Evolutionary conservation across 2,329 filamentous ascomycete species (phyloP).

Genomic region (Atkinsonella texensis): DNA sequence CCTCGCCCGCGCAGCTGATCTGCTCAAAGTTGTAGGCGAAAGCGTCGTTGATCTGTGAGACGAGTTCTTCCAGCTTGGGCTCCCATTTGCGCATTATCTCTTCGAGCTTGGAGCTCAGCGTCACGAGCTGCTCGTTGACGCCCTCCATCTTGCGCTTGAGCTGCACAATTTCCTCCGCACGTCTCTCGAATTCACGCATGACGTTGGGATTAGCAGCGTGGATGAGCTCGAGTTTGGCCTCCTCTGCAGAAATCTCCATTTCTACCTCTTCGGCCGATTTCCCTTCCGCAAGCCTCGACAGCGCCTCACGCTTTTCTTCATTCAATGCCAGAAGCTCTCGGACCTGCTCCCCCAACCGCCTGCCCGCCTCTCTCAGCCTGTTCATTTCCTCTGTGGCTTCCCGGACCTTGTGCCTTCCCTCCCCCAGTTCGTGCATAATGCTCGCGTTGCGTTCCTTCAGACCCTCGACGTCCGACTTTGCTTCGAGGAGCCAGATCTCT

Average conservation of each 20-base stretch:
- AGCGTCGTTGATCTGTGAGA: conserved; percentile 73
- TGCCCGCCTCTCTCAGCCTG: conserved; percentile 21
- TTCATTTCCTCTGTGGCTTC: conserved; percentile 27
- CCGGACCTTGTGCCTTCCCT: conserved; percentile 25
- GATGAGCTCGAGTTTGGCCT: conserved; percentile 66
- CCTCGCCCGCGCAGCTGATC: conserved; percentile 89
- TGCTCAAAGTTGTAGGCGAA: conserved; percentile 90
- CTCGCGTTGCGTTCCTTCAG: conserved; percentile 54
- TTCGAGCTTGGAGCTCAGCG: conserved; percentile 45
- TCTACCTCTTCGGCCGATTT: conserved; percentile 54
- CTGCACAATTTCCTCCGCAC: conserved; percentile 56
- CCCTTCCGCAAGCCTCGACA: conserved; percentile 31
- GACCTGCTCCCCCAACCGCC: conserved; percentile 22
- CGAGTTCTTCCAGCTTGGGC: conserved; percentile 64
- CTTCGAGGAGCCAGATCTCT: conserved; percentile 64
- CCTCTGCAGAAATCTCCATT: conserved; percentile 60
- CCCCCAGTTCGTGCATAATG: conserved; percentile 41
- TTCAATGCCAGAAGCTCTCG: conserved; percentile 26
- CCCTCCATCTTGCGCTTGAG: conserved; percentile 45
- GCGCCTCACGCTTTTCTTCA: conserved; percentile 26
- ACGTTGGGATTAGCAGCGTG: conserved; percentile 65
- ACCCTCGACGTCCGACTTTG: conserved; percentile 62
- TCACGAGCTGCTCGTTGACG: conserved; percentile 41
- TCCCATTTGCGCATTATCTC: conserved; percentile 68
- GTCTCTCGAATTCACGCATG: conserved; percentile 65